A percentile compares a stretch with the other conserved stretches of the same genome.
Evolutionary conservation across 148 eudicot genomes (phyloP).

Genomic region (Chenopodium quinoa): DNA sequence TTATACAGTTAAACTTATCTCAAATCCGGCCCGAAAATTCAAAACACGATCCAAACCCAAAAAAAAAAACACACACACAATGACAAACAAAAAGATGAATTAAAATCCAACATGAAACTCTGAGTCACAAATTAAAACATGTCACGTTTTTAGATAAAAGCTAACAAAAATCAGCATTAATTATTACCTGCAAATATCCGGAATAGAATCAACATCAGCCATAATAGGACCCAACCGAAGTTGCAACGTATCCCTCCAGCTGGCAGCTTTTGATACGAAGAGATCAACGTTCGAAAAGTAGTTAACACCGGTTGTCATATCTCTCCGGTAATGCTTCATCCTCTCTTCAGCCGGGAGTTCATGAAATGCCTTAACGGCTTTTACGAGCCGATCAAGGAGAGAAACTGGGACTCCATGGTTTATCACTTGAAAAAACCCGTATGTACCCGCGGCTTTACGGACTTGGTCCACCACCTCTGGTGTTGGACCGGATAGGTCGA

Average conservation of each 20-base stretch:
- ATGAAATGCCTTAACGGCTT: constrained; percentile 11
- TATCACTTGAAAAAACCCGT: constrained; percentile 26
- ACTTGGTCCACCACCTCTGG: constrained; percentile 6
- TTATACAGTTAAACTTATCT: too few species aligned
- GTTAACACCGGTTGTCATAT: constrained; percentile 18
- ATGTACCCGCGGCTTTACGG: constrained; percentile 11
- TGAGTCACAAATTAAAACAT: too few species aligned
- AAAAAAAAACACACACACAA: neutral
- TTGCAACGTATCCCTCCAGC: constrained; percentile 77
- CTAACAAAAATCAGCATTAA: neutral
- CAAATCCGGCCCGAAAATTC: neutral
- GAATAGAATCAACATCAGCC: constrained; percentile 32
- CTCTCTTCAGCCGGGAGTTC: constrained; percentile 20
- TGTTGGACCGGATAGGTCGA: constrained; percentile 1
- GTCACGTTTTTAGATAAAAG: neutral
- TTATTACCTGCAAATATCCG: constrained; percentile 32
- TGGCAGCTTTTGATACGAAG: constrained; percentile 67
- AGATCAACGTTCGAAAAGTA: constrained; percentile 61
- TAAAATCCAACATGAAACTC: neutral
- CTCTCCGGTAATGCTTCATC: constrained; percentile 7
- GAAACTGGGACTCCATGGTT: constrained; percentile 20
- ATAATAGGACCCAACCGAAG: constrained; percentile 35
- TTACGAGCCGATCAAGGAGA: constrained; percentile 11
- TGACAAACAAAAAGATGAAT: neutral
- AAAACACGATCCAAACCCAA: too few species aligned